phyloP scores from a whole-genome alignment of 768 basidiomycete genomes.

The Agaricus blazei region DNA sequence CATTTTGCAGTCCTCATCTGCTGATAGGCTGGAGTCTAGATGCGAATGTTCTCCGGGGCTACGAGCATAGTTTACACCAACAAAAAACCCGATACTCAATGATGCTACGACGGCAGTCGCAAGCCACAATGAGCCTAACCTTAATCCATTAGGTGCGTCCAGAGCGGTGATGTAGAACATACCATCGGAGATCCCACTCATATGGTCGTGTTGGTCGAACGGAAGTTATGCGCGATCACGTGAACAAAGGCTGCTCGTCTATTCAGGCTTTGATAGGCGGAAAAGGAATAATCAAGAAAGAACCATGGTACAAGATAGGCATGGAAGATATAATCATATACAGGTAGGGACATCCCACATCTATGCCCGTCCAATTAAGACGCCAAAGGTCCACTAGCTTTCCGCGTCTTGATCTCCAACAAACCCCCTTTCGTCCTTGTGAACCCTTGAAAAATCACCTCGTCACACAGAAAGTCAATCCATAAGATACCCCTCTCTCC shows the following conservation, averaged over 20 bases:
- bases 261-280: too few relatives aligned
- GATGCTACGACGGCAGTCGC: background rate
- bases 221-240: too few relatives aligned
- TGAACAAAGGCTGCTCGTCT: too few relatives aligned
- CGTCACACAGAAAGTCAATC: constrained; percentile 57
- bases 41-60: too few relatives aligned
- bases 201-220: background rate
- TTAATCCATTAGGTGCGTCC: background rate
- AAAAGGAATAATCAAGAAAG: too few relatives aligned
- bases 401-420: constrained; percentile 59
- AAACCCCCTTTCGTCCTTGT: constrained; percentile 47
- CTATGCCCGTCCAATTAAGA: too few relatives aligned
- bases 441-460: constrained; percentile 49
- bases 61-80: background rate
- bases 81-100: constrained; percentile 1
- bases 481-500: constrained; percentile 44
- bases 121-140: background rate
- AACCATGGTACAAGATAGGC: background rate
- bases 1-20: background rate
- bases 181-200: background rate
- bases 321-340: background rate
- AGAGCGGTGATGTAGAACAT: background rate
- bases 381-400: background rate
- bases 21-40: background rate
- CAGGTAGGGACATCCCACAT: background rate